Evolutionary conservation across 805 yeast genomes (phyloP).

Genomic region (Nakazawaea molendinolei): DNA sequence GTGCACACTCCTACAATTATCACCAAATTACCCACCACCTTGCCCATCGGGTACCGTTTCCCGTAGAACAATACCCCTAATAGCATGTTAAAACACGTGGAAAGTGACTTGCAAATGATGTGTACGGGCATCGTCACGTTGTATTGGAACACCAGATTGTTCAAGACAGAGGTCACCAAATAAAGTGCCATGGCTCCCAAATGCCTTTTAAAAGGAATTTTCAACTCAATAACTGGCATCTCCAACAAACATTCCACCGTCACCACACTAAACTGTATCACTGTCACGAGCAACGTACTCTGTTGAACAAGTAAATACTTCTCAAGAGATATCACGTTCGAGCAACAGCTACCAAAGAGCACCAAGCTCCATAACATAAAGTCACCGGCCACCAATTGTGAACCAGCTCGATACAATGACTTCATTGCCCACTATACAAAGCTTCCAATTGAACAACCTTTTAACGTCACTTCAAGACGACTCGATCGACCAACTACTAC

Average conservation of each 20-base stretch:
- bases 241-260: slow-evolving; percentile 36
- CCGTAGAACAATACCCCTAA: slow-evolving; percentile 42
- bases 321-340: slow-evolving; percentile 62
- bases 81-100: slow-evolving; percentile 54
- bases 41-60: slow-evolving; percentile 37
- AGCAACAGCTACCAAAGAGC: slow-evolving; percentile 70
- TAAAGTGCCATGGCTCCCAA: slow-evolving; percentile 41
- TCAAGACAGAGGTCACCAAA: slow-evolving; percentile 43
- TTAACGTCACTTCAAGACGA: slow-evolving; percentile 19
- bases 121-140: slow-evolving; percentile 61
- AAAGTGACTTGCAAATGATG: slow-evolving; percentile 58
- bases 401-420: neutral
- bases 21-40: slow-evolving; percentile 42
- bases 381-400: neutral
- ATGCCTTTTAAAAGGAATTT: slow-evolving; percentile 38
- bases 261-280: slow-evolving; percentile 49
- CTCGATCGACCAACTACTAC: slow-evolving; percentile 17
- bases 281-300: slow-evolving; percentile 49
- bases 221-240: slow-evolving; percentile 18
- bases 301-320: slow-evolving; percentile 31
- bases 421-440: slow-evolving; percentile 20
- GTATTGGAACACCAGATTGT: slow-evolving; percentile 51
- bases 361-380: slow-evolving; percentile 7
- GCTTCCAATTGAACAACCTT: slow-evolving; percentile 20
- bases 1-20: slow-evolving; percentile 51